These are phyloP conservation scores for Chrysanthemum lavandulifolium DNA, from an alignment of 129 eudicot genomes.

Conservation along the genomic window DNA sequence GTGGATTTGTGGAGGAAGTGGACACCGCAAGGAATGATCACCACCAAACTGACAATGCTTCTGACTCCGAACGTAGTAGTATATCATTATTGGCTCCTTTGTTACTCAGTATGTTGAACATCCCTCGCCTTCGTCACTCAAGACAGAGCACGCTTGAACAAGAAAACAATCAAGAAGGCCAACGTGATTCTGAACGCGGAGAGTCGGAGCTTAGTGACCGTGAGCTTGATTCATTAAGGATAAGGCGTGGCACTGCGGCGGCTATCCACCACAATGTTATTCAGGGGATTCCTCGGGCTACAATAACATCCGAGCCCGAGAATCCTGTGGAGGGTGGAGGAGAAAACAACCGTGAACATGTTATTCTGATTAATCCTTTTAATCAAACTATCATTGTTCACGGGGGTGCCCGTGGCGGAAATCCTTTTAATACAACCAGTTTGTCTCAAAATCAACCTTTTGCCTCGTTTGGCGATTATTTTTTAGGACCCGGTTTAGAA, in stretches of 20 bases:
- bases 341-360: slow-evolving; percentile 37
- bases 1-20: slow-evolving; percentile 76
- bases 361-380: slow-evolving; percentile 67
- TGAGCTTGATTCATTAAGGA: slow-evolving; percentile 47
- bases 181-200: not conserved
- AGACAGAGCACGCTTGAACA: slow-evolving; percentile 32
- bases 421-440: slow-evolving; percentile 23
- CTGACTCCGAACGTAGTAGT: slow-evolving; percentile 56
- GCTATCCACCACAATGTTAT: slow-evolving; percentile 61
- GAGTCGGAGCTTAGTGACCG: slow-evolving; percentile 28
- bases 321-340: slow-evolving; percentile 17
- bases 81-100: slow-evolving; percentile 85
- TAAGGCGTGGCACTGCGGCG: slow-evolving; percentile 59
- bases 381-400: slow-evolving; percentile 61
- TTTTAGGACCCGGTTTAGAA: slow-evolving; percentile 71
- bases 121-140: slow-evolving; percentile 40
- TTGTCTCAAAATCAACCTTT: slow-evolving; percentile 32
- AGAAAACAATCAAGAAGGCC: slow-evolving; percentile 29
- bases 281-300: slow-evolving; percentile 48
- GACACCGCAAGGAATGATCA: slow-evolving; percentile 29
- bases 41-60: slow-evolving; percentile 25
- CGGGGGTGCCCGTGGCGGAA: slow-evolving; percentile 35
- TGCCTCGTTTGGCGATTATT: slow-evolving; percentile 58
- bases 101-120: slow-evolving; percentile 66
- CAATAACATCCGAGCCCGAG: slow-evolving; percentile 37